Evolutionary conservation across 1,284 basidiomycete genomes (phyloP).

Genomic region (Clitocybe nebularis): DNA sequence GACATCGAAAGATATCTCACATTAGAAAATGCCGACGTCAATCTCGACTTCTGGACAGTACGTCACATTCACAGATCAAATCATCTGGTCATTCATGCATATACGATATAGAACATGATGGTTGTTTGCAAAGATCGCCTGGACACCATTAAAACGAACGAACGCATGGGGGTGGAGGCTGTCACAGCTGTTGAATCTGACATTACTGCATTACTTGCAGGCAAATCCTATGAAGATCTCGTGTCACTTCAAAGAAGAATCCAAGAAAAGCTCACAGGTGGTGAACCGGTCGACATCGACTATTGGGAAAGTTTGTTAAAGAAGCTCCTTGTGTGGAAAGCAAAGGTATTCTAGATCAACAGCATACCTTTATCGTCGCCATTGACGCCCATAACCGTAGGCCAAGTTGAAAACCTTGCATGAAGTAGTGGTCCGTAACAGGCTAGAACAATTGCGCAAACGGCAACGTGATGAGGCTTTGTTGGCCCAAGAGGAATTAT

Average conservation of each 20-base stretch:
- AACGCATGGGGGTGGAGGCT: slow-evolving; percentile 57
- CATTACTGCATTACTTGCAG: slow-evolving; percentile 68
- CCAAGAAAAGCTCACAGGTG: slow-evolving; percentile 83
- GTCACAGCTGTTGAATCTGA: slow-evolving; percentile 80
- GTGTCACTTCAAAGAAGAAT: slow-evolving; percentile 82
- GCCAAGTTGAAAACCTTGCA: slow-evolving; percentile 90
- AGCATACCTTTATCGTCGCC: neutral
- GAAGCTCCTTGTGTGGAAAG: slow-evolving; percentile 95
- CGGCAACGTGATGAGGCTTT: slow-evolving; percentile 93
- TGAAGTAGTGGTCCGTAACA: slow-evolving; percentile 93
- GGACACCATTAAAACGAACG: slow-evolving; percentile 66
- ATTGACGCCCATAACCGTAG: slow-evolving; percentile 40
- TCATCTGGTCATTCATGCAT: slow-evolving; percentile 1
- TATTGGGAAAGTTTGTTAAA: slow-evolving; percentile 96
- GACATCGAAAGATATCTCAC: slow-evolving; percentile 92
- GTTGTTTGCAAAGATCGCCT: slow-evolving; percentile 92
- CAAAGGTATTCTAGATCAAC: slow-evolving; percentile 63
- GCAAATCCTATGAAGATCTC: slow-evolving; percentile 84
- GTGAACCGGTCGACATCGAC: slow-evolving; percentile 94
- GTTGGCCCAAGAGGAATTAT: slow-evolving; percentile 87
- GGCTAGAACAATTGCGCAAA: slow-evolving; percentile 92
- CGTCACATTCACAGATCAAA: slow-evolving; percentile 21
- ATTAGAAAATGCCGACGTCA: slow-evolving; percentile 80
- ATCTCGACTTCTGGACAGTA: slow-evolving; percentile 97
- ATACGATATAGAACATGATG: slow-evolving; percentile 79